Conservation (phyloP, 2,329 filamentous ascomycete genomes). For the Neofusicoccum sp. region DNA sequence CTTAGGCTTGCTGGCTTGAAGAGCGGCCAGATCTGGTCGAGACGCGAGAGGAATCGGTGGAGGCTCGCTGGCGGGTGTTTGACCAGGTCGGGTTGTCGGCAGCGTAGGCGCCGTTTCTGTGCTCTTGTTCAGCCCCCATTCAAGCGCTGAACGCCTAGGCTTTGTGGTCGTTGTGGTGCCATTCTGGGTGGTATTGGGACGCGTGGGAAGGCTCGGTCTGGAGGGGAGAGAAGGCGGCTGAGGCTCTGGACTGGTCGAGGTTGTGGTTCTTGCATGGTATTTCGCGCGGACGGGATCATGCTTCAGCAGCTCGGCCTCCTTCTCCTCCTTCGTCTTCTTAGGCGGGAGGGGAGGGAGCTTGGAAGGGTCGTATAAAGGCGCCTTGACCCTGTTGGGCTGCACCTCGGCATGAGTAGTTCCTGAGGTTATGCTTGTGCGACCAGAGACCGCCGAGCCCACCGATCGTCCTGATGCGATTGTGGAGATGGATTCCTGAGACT, state of each 20-base stretch:
- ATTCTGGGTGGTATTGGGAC: conserved; percentile 21
- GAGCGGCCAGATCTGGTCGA: conserved; percentile 57
- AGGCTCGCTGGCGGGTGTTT: conserved; percentile 26
- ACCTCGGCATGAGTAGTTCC: conserved; percentile 33
- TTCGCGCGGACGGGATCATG: conserved; percentile 18
- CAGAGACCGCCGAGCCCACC: conserved; percentile 51
- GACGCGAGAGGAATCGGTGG: conserved; percentile 56
- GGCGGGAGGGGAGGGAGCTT: conserved; percentile 56
- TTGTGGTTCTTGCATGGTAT: background rate
- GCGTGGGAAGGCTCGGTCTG: conserved; percentile 28
- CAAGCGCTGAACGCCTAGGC: conserved; percentile 47
- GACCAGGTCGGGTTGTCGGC: conserved; percentile 19
- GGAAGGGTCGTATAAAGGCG: conserved; percentile 57
- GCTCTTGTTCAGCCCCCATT: conserved; percentile 44
- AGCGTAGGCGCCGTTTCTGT: conserved; percentile 31
- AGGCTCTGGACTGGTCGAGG: conserved; percentile 5
- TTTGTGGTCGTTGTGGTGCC: conserved; percentile 28
- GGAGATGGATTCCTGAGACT: conserved; percentile 50
- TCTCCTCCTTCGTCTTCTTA: conserved; percentile 43
- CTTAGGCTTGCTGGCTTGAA: conserved; percentile 47
- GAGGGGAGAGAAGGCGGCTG: conserved; percentile 26
- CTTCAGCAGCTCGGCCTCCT: conserved; percentile 38
- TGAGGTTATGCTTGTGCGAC: conserved; percentile 39
- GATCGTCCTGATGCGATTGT: conserved; percentile 49
- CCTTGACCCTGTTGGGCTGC: conserved; percentile 43